Evolutionary conservation across 176 grass and related monocot species (phyloP).

Genomic region (Oryza nivara): DNA sequence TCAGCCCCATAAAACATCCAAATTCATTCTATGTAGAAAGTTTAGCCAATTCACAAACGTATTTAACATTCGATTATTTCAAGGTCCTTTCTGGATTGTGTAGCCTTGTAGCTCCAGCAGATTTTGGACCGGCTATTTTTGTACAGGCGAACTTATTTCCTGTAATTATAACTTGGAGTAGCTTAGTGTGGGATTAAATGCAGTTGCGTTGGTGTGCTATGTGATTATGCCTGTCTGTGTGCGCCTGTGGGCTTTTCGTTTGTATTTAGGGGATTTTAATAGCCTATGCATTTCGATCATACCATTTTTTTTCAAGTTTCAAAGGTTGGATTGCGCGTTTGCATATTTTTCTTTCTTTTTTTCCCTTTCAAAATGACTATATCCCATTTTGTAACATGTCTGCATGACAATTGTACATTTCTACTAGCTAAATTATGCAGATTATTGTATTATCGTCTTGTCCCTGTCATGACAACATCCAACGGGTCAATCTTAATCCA

Average conservation of each 20-base stretch:
- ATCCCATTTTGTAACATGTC: background rate
- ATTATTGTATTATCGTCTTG: background rate
- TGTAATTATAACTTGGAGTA: slow-evolving; percentile 62
- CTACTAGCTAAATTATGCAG: background rate
- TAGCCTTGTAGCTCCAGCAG: slow-evolving; percentile 35
- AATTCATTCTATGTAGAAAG: slow-evolving; percentile 49
- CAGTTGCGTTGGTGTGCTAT: background rate
- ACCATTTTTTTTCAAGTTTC: background rate
- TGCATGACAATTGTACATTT: background rate
- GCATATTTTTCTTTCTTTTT: background rate
- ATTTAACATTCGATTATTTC: slow-evolving; percentile 31
- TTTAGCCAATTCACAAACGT: slow-evolving; percentile 29
- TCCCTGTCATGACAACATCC: background rate
- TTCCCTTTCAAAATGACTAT: background rate
- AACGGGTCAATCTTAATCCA: background rate
- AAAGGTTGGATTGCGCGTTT: background rate
- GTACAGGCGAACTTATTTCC: slow-evolving; percentile 55
- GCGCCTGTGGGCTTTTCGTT: background rate
- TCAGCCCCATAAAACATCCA: slow-evolving; percentile 39
- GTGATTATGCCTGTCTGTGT: background rate
- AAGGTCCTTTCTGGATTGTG: slow-evolving; percentile 3
- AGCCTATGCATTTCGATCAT: background rate
- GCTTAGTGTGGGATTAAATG: slow-evolving; percentile 28
- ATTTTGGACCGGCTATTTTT: slow-evolving; percentile 49
- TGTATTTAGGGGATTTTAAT: background rate